phyloP scores from a whole-genome alignment of 2,329 filamentous ascomycete species.

The Epichloe gansuensis region DNA sequence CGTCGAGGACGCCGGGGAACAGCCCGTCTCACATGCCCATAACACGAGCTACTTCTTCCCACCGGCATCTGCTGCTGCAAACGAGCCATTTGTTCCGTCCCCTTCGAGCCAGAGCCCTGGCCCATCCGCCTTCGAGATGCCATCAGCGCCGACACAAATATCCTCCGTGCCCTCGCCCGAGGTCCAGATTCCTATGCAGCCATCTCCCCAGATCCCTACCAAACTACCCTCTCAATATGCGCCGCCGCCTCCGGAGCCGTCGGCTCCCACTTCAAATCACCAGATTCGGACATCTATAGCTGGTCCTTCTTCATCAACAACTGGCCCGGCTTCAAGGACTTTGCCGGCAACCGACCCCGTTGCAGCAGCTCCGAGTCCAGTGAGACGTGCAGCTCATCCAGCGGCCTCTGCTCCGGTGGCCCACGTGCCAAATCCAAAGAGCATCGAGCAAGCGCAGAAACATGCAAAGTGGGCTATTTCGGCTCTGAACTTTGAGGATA shows the following conservation, averaged over 20 bases:
- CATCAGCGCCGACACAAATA: slow-evolving; percentile 9
- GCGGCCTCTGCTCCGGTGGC: slow-evolving; percentile 5
- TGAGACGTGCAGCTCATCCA: slow-evolving; percentile 2
- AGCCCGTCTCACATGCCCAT: slow-evolving; percentile 12
- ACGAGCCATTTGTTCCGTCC: slow-evolving; percentile 21
- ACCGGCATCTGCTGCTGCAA: slow-evolving; percentile 5
- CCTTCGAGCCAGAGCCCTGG: slow-evolving; percentile 20
- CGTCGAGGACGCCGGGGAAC: slow-evolving; percentile 30
- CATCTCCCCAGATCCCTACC: slow-evolving; percentile 16
- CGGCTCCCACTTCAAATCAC: not conserved
- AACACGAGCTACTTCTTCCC: slow-evolving; percentile 21
- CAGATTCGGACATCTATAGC: slow-evolving; percentile 10
- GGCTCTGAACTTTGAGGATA: slow-evolving; percentile 91
- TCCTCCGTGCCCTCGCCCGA: slow-evolving; percentile 8
- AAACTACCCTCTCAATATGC: slow-evolving; percentile 13
- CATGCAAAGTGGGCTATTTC: slow-evolving; percentile 96
- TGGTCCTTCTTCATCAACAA: slow-evolving; percentile 2
- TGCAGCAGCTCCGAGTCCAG: slow-evolving; percentile 5
- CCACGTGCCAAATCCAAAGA: slow-evolving; percentile 24
- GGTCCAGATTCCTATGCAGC: slow-evolving; percentile 14
- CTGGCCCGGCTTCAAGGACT: not conserved
- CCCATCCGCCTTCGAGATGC: slow-evolving; percentile 10
- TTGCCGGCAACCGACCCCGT: not conserved
- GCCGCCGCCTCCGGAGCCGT: slow-evolving; percentile 11
- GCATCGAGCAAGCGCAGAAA: slow-evolving; percentile 77